Evolutionary conservation across 768 basidiomycete genomes (phyloP).

Genomic region (Boletus tomentosulus): DNA sequence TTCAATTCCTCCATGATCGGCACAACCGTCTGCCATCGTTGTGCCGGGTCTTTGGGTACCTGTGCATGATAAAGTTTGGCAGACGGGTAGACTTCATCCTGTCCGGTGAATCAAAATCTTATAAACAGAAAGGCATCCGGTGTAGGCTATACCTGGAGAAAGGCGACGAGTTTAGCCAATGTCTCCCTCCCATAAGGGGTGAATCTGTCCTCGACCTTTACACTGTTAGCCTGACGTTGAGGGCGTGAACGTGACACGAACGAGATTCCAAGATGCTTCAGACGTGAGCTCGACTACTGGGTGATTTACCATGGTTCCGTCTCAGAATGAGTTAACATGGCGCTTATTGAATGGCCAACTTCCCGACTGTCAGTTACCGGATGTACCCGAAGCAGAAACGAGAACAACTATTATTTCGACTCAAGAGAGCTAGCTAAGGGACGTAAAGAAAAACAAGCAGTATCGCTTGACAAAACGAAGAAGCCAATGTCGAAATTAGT

Average conservation of each 20-base stretch:
- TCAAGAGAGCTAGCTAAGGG: not conserved
- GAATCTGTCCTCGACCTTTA: constrained; percentile 87
- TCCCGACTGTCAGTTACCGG: constrained; percentile 5
- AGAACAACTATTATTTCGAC: constrained; percentile 3
- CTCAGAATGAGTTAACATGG: not conserved
- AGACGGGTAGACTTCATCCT: constrained; percentile 90
- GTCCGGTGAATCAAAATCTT: not conserved
- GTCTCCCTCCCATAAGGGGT: constrained; percentile 85
- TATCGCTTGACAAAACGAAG: constrained; percentile 4
- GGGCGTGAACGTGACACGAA: constrained; percentile 30
- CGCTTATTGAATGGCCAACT: not conserved
- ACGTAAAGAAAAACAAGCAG: not conserved
- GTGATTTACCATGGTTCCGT: constrained; percentile 51
- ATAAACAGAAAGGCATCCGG: not conserved
- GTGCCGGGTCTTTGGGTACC: constrained; percentile 66
- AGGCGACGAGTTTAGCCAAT: constrained; percentile 75
- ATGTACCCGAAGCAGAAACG: not conserved
- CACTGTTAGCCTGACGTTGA: constrained; percentile 5
- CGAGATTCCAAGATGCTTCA: constrained; percentile 84
- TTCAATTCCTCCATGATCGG: constrained; percentile 83
- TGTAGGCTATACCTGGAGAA: constrained; percentile 62
- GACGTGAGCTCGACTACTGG: constrained; percentile 77
- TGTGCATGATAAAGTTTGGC: constrained; percentile 74
- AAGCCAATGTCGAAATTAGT: constrained; percentile 21
- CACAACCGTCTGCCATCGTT: constrained; percentile 82